Conservation (phyloP, 2,329 filamentous ascomycete genomes). For the Scedosporium aurantiacum region DNA sequence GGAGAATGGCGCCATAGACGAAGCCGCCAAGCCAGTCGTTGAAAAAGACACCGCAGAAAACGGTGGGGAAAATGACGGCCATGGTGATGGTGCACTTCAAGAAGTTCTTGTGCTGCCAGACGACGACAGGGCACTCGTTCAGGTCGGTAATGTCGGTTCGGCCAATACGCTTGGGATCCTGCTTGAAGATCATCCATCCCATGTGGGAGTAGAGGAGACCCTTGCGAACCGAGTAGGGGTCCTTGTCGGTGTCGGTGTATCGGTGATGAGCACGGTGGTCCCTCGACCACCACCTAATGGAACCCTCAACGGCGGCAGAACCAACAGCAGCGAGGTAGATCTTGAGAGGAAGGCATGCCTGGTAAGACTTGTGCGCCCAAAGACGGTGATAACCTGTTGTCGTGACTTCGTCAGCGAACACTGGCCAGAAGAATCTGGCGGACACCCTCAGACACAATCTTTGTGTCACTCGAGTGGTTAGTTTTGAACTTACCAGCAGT, state of each 20-base stretch:
- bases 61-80: constrained; percentile 63
- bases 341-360: constrained; percentile 62
- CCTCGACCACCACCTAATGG: constrained; percentile 80
- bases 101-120: constrained; percentile 83
- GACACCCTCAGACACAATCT: neutral
- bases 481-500: constrained; percentile 49
- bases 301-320: constrained; percentile 74
- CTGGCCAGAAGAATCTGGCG: neutral
- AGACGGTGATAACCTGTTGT: constrained; percentile 59
- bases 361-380: constrained; percentile 80
- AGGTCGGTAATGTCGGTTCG: constrained; percentile 81
- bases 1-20: constrained; percentile 74
- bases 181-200: constrained; percentile 89
- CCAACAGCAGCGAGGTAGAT: constrained; percentile 75
- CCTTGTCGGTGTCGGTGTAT: constrained; percentile 87
- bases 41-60: constrained; percentile 70
- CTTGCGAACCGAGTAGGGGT: constrained; percentile 85
- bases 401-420: neutral
- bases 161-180: constrained; percentile 81
- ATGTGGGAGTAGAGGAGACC: constrained; percentile 74
- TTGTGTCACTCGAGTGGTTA: neutral
- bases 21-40: constrained; percentile 73
- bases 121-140: constrained; percentile 74
- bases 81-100: constrained; percentile 69
- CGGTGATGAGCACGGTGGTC: constrained; percentile 82